Evolutionary conservation across 108 stramenopile genomes (phyloP).

Genomic region (Skeletonema marinoi): DNA sequence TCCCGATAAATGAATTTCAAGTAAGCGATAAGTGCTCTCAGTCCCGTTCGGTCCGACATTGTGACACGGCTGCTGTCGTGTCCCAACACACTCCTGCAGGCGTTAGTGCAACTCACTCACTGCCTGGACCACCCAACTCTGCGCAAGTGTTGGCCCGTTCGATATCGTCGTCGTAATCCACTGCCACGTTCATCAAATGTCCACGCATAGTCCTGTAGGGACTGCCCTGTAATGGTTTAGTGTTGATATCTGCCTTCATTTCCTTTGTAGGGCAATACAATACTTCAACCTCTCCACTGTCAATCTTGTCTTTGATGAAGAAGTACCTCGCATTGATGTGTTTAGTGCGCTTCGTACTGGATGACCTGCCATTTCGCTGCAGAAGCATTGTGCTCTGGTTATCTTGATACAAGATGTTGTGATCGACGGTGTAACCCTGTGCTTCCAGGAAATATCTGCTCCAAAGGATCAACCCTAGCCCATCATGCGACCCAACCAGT

Average conservation of each 20-base stretch:
- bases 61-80: too few relatives aligned
- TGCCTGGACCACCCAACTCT: too few relatives aligned
- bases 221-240: slow-evolving; percentile 38
- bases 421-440: slow-evolving; percentile 39
- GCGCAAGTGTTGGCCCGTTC: neutral
- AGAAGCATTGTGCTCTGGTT: slow-evolving; percentile 53
- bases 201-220: slow-evolving; percentile 11
- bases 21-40: too few relatives aligned
- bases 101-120: too few relatives aligned
- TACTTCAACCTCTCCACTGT: slow-evolving; percentile 16
- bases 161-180: neutral
- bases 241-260: slow-evolving; percentile 38
- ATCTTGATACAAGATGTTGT: slow-evolving; percentile 45
- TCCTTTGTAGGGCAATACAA: slow-evolving; percentile 10
- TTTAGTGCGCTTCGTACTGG: slow-evolving; percentile 45
- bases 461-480: slow-evolving; percentile 41
- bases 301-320: slow-evolving; percentile 47
- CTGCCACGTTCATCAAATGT: slow-evolving; percentile 18
- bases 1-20: too few relatives aligned
- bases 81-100: too few relatives aligned
- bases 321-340: slow-evolving; percentile 57
- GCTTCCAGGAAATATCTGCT: slow-evolving; percentile 42
- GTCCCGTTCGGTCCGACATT: too few relatives aligned
- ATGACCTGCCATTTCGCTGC: slow-evolving; percentile 40
- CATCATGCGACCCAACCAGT: slow-evolving; percentile 17